Evolutionary conservation across 305 asterid genomes (phyloP), one percentile per base, ranked within the genome.

Genomic region (Euphrasia arctica): DNA sequence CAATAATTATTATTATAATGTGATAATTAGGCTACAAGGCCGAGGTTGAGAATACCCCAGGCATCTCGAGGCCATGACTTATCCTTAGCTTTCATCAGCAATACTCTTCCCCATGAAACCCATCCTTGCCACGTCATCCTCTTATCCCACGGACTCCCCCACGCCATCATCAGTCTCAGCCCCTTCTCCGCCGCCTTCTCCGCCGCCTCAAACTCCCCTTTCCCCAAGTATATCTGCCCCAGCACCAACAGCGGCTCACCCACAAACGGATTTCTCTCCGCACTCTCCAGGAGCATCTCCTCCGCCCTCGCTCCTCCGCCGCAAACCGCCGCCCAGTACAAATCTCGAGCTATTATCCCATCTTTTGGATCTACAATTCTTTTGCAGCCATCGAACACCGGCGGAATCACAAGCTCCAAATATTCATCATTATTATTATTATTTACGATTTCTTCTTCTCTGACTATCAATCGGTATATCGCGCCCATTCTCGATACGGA

Each of bases 131-230:
- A 91, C 27, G 94, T 70, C 83, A 84, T 88, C 70, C 96, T 86
- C 86, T 91, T 91, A 52, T 91, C 98, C 96, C 98, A 88, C 42
- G 98, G 83, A 59, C 90, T 81, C 34, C 94, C 98, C 98, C 96
- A 88, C 54, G 86, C 91, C 80, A 91, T 34, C 34, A 91, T 25
- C 72, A 83, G 43, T 27, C 81, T 76, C 80, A 91, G 73, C 72
- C 96, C 98, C 27, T 54, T 80, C 67, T 71, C 82, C 54, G 79
- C 87, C 60, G 75, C 90, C 67, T 6, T 70, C 80, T 74, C 87
- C 32, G 87, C 96, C 67, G 76, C 88, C 63, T 74, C 84, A 52
- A 77, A 88, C 65, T 69, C 39, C 66, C 88, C 86, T 64, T 68
- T 64, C 74, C 78, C 80, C 77, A 86, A 11, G 56, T 76, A 78